Evolutionary conservation across 1,139 yeast genomes (phyloP).

Genomic region (Kodamaea ohmeri): DNA sequence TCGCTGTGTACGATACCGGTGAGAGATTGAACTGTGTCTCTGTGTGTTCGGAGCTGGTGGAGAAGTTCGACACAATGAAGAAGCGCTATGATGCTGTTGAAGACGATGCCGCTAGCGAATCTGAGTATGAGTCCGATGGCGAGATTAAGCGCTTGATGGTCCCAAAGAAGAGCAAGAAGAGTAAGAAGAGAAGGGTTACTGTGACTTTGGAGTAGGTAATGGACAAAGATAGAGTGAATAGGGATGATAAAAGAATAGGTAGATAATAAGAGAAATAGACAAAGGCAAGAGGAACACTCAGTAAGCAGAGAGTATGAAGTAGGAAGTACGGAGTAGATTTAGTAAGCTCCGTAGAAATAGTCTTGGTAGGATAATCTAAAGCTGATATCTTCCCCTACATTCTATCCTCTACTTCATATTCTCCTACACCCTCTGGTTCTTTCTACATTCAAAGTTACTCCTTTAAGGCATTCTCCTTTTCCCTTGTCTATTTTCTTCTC

Average conservation of each 20-base stretch:
- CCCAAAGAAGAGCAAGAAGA: constrained; percentile 44
- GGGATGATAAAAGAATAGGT: neutral
- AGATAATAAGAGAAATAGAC: neutral
- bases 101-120: constrained; percentile 45
- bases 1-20: constrained; percentile 90
- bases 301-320: neutral
- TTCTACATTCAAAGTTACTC: neutral
- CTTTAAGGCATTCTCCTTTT: neutral
- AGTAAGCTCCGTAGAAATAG: no score
- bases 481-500: neutral
- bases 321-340: no score
- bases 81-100: constrained; percentile 48
- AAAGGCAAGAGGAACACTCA: no score
- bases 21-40: constrained; percentile 88
- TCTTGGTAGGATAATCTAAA: no score
- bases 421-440: neutral
- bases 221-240: neutral
- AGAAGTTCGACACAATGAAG: constrained; percentile 68
- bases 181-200: constrained; percentile 41
- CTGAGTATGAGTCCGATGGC: constrained; percentile 66
- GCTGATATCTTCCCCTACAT: no score
- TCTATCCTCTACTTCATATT: no score
- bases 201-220: constrained; percentile 53
- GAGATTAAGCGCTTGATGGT: constrained; percentile 49
- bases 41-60: constrained; percentile 75